Evolutionary conservation across 2,329 filamentous ascomycete genomes (phyloP).

Genomic region (Phyllosticta citrichinensis): DNA sequence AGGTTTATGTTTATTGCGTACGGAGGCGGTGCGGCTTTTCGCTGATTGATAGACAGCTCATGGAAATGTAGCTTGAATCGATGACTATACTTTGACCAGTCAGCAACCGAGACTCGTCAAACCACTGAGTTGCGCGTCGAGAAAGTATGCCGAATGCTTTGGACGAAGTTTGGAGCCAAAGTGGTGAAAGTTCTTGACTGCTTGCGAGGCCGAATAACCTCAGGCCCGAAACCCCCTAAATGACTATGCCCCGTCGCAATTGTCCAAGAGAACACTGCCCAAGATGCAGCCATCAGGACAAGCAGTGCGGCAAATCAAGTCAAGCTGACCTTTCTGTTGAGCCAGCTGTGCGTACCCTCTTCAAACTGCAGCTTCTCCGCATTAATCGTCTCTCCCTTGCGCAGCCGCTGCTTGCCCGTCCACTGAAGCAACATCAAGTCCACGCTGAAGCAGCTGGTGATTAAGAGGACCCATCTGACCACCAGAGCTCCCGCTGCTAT

Average conservation of each 20-base stretch:
- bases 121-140: no score
- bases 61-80: no score
- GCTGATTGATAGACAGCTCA: no score
- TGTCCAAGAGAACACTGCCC: conserved; percentile 52
- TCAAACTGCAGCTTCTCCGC: conserved; percentile 34
- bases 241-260: conserved; percentile 40
- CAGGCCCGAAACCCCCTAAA: not conserved
- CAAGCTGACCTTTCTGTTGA: conserved; percentile 32
- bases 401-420: conserved; percentile 45
- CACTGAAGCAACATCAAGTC: conserved; percentile 46
- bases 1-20: no score
- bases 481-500: conserved; percentile 41
- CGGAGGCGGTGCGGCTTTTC: no score
- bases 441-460: conserved; percentile 29
- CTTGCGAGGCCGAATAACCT: no score
- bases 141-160: no score
- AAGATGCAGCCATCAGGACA: conserved; percentile 41
- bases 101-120: no score
- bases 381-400: conserved; percentile 35
- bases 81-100: no score
- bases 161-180: no score
- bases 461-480: conserved; percentile 34
- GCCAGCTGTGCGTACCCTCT: conserved; percentile 20
- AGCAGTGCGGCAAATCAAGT: conserved; percentile 36
- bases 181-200: no score